phyloP scores from a whole-genome alignment of 306 rosid genomes.

The Ormosia semicastrata region DNA sequence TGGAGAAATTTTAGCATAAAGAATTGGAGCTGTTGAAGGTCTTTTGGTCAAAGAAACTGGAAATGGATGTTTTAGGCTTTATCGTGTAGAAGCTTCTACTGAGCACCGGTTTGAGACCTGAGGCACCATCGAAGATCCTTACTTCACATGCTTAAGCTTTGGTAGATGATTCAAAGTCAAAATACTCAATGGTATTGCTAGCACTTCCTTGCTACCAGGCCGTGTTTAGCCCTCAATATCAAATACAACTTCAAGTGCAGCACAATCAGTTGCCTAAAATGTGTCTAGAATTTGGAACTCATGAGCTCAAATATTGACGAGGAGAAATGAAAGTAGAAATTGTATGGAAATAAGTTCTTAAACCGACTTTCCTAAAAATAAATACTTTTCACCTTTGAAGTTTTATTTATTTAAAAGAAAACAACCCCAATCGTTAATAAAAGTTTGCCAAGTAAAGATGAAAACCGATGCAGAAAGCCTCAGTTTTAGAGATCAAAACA shows the following conservation, averaged over 20 bases:
- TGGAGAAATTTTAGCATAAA: too few relatives aligned
- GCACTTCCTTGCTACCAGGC: neutral
- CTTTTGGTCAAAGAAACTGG: neutral
- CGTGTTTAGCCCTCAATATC: neutral
- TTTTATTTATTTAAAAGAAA: too few relatives aligned
- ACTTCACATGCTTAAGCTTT: neutral
- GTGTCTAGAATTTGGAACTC: too few relatives aligned
- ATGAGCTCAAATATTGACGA: neutral
- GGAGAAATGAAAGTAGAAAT: too few relatives aligned
- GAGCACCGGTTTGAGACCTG: neutral
- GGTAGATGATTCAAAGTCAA: neutral
- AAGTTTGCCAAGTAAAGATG: too few relatives aligned
- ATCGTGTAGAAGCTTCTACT: neutral
- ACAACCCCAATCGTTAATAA: too few relatives aligned
- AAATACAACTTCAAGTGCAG: neutral
- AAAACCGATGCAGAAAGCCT: too few relatives aligned
- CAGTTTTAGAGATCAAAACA: too few relatives aligned
- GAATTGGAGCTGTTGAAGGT: neutral
- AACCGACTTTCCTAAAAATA: too few relatives aligned
- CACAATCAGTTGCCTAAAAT: neutral
- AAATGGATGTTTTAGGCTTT: neutral
- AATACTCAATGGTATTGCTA: neutral
- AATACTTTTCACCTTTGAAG: too few relatives aligned
- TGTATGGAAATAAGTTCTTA: too few relatives aligned
- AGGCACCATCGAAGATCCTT: neutral